A percentile compares a stretch with the other conserved stretches of the same genome.
Conservation (phyloP, 352 stramenopile species). For the Globisporangium iwayamae region DNA sequence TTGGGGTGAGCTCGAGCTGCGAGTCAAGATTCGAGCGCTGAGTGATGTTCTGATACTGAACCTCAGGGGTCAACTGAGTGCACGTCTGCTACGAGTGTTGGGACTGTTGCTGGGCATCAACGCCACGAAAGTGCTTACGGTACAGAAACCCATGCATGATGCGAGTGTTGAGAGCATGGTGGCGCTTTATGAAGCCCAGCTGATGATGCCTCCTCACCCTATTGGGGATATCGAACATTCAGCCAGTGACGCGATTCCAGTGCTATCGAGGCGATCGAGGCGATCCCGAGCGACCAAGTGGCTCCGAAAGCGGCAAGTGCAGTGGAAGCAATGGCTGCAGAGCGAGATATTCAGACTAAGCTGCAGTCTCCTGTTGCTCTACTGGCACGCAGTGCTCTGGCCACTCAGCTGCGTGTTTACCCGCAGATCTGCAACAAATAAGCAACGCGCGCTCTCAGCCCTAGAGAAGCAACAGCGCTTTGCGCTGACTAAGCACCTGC, state of each 20-base stretch:
- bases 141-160: neutral
- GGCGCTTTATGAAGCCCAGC: neutral
- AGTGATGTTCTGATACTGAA: neutral
- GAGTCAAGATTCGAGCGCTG: conserved; percentile 1
- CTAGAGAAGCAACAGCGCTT: conserved; percentile 12
- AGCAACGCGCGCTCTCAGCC: neutral
- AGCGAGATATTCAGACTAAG: neutral
- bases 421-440: conserved; percentile 2
- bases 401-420: neutral
- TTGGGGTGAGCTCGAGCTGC: conserved; percentile 1
- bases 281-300: neutral
- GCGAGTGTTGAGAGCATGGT: neutral
- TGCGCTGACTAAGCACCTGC: conserved; percentile 12
- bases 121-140: neutral
- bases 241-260: neutral
- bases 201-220: neutral
- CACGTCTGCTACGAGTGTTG: neutral
- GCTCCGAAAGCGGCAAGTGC: neutral
- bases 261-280: neutral
- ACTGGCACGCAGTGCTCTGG: conserved; percentile 11
- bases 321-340: neutral
- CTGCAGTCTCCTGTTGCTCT: conserved; percentile 1
- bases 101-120: conserved; percentile 4
- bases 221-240: neutral
- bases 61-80: neutral